Evolutionary conservation across 1,139 yeast species (phyloP).

Genomic region (Saccharomyces hybrid): DNA sequence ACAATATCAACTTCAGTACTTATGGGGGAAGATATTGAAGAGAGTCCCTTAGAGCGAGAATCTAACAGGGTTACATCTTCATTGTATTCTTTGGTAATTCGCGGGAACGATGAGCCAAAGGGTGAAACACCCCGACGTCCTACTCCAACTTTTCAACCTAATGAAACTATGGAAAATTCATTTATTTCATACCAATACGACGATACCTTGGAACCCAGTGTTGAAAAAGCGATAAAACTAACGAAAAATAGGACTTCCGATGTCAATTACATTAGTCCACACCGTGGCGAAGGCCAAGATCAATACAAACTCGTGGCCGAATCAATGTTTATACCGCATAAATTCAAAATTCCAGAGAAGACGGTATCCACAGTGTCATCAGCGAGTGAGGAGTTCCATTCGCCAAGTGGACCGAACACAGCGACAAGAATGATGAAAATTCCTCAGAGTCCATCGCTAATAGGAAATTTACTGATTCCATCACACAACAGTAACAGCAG

Average conservation of each 20-base stretch:
- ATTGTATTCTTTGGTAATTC: neutral
- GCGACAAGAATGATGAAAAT: neutral
- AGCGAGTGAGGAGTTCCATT: neutral
- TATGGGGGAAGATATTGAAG: neutral
- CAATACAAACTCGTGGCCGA: neutral
- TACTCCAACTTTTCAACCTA: neutral
- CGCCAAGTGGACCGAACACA: neutral
- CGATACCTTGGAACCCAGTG: conserved; percentile 15
- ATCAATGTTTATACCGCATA: conserved; percentile 7
- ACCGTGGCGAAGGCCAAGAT: neutral
- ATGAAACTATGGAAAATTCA: neutral
- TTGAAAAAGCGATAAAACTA: conserved; percentile 18
- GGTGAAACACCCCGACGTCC: neutral
- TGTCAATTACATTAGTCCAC: conserved; percentile 1
- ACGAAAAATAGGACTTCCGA: conserved; percentile 6
- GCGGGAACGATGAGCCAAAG: neutral
- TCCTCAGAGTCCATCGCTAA: conserved; percentile 11
- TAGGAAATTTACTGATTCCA: conserved; percentile 9
- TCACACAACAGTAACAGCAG: neutral
- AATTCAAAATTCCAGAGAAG: conserved; percentile 10
- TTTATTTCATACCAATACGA: conserved; percentile 2
- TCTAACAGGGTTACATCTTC: neutral
- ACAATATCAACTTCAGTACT: neutral
- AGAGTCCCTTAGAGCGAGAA: neutral
- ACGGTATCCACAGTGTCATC: conserved; percentile 6